Base-by-base conservation (phyloP, 345 rosid species). In the Crucihimalaya himalaica region DNA sequence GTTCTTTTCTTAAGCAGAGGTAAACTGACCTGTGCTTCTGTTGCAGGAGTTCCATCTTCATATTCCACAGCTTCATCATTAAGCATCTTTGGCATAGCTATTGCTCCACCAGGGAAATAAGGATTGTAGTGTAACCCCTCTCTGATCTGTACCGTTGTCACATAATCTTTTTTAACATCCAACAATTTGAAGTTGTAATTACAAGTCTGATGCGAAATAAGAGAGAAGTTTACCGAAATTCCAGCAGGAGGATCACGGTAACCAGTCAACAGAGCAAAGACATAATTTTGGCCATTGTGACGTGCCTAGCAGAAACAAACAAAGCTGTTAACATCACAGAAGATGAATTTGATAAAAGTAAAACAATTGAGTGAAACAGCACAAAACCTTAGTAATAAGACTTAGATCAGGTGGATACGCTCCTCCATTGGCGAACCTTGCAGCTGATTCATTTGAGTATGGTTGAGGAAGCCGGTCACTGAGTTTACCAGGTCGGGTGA, bases 401-500 rank as follows among this genome's bases (percentile, higher is more conserved):
- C 97, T 92, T 29, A 90, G 76, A 84, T 90, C 99, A 63, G 99
- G 97, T 69, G 99, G 99, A 90, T 95, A 92, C 15, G 99, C 99
- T 79, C 99, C 99, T 83, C 99, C 99, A 86, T 95, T 95, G 58
- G 99, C 99, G 69, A 95, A 95, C 84, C 97, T 92, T 70, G 99
- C 99, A 13, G 97, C 99, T 80, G 80, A 79, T 72, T 95, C 99
- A 78, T 95, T 95, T 1, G 90, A 29, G 79, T 92, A 94, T 63
- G 98, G 97, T 79, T 89, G 74, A 63, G 98, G 96, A 70, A 91
- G 86, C 51, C 95, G 96, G 75, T 91, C 98, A 61, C 96, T 89
- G 78, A 94, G 97, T 81, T 91, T 91, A 57, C 98, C 97, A 63
- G 98, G 96, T 61, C 98, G 92, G 3, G 90, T 87, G 68, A 87